phyloP scores from a whole-genome alignment of 345 rosid genomes.

The Citrus mangshanensis region DNA sequence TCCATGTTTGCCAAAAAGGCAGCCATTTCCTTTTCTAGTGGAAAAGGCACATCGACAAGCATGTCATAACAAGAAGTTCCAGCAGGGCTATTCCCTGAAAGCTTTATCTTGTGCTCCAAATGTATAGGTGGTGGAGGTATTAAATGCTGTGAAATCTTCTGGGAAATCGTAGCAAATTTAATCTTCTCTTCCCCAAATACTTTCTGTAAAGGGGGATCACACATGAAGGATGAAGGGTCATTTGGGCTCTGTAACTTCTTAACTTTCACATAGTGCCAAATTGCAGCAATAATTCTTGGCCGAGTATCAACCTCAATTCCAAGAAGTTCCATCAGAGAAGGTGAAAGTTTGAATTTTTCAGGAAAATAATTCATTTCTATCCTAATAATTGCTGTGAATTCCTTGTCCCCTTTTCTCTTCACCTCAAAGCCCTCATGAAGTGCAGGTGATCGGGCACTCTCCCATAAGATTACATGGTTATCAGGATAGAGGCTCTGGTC shows the following conservation, averaged over 20 bases:
- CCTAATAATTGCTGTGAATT: conserved; percentile 50
- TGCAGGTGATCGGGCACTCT: conserved; percentile 48
- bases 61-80: conserved; percentile 60
- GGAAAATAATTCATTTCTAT: conserved; percentile 56
- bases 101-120: conserved; percentile 56
- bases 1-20: conserved; percentile 38
- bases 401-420: conserved; percentile 60
- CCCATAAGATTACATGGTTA: conserved; percentile 57
- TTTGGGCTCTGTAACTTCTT: conserved; percentile 46
- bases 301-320: conserved; percentile 57
- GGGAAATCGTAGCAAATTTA: conserved; percentile 45
- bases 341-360: conserved; percentile 53
- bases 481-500: conserved; percentile 58
- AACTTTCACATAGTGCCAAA: conserved; percentile 59
- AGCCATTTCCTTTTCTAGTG: conserved; percentile 44
- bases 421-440: conserved; percentile 63
- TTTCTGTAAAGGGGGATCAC: conserved; percentile 52
- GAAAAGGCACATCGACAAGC: conserved; percentile 50
- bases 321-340: conserved; percentile 43
- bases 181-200: conserved; percentile 55
- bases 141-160: conserved; percentile 47
- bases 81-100: conserved; percentile 49
- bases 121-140: conserved; percentile 50
- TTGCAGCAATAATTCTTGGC: conserved; percentile 44
- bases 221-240: conserved; percentile 45